These are phyloP conservation scores for Cytospora schulzeri DNA, from an alignment of 2,329 filamentous ascomycete species.

Conservation along the genomic window DNA sequence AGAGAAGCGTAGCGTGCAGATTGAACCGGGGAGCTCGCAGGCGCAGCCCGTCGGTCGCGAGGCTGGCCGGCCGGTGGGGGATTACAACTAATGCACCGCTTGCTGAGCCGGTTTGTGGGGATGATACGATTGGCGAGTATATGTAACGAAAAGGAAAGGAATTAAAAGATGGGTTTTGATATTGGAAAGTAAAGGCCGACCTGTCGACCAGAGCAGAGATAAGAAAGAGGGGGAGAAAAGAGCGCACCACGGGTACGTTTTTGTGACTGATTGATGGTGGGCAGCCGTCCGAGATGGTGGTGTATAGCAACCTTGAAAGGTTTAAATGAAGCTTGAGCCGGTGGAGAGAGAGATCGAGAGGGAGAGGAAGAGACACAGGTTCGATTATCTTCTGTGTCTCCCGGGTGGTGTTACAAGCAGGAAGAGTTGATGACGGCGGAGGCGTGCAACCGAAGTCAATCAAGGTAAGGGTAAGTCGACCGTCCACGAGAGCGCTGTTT, in stretches of 20 bases:
- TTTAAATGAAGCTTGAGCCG: not conserved
- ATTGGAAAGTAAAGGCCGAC: not conserved
- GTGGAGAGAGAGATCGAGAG: not conserved
- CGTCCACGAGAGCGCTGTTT: not conserved
- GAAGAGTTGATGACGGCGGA: conserved; percentile 3
- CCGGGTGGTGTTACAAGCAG: conserved; percentile 14
- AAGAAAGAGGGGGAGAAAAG: conserved; percentile 20
- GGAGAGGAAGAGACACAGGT: no score
- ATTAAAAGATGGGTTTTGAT: not conserved
- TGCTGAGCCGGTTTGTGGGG: conserved; percentile 9
- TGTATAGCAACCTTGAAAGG: not conserved
- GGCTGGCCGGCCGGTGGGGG: conserved; percentile 11
- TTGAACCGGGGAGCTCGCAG: conserved; percentile 1
- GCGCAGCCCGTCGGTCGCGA: conserved; percentile 4
- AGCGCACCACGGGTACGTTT: conserved; percentile 5
- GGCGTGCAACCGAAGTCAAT: conserved; percentile 11
- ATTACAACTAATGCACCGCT: conserved; percentile 18
- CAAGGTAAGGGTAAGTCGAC: conserved; percentile 5
- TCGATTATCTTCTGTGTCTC: conserved; percentile 4
- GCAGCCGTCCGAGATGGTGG: conserved; percentile 16
- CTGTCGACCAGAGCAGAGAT: conserved; percentile 20
- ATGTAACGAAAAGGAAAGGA: conserved; percentile 9
- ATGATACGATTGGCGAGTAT: conserved; percentile 17
- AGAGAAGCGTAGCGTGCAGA: not conserved
- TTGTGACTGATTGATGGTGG: conserved; percentile 10